Percentiles rank a stretch among this genome's conserved stretches.
Conservation (phyloP, 768 basidiomycete genomes). For the Mrakia blollopis region DNA sequence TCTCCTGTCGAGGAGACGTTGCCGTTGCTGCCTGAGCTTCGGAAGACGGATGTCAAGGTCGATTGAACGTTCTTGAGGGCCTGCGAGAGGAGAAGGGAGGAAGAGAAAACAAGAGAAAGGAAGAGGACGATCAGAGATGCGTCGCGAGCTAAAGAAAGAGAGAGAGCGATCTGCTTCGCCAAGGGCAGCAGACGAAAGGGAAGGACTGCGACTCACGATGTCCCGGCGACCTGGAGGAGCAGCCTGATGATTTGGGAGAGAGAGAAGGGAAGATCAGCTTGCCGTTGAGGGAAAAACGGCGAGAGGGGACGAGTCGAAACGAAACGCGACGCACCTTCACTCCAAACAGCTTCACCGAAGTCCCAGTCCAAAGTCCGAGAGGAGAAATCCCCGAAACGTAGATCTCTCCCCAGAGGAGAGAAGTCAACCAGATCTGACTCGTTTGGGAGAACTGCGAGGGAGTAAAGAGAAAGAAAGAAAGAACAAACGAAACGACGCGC, state of each 20-base stretch:
- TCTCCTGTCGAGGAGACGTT: slow-evolving; percentile 2
- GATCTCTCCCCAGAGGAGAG: slow-evolving; percentile 90
- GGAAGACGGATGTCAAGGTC: slow-evolving; percentile 26
- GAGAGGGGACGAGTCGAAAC: background rate
- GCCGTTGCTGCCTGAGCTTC: background rate
- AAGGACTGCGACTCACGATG: background rate
- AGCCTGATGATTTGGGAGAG: background rate
- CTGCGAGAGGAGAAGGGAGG: background rate
- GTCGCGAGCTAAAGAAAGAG: background rate
- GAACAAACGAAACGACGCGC: background rate
- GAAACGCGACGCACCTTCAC: slow-evolving; percentile 59
- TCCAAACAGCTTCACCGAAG: slow-evolving; percentile 81
- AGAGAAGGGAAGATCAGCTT: background rate
- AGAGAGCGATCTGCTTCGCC: background rate
- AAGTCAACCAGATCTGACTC: slow-evolving; percentile 85
- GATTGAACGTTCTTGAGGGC: slow-evolving; percentile 29
- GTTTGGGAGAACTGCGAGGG: slow-evolving; percentile 43
- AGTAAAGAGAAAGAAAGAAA: too few species aligned
- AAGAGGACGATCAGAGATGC: background rate
- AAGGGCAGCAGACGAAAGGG: background rate
- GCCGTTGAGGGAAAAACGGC: background rate
- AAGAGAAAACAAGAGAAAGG: background rate
- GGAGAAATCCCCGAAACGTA: slow-evolving; percentile 86
- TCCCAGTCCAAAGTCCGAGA: slow-evolving; percentile 83
- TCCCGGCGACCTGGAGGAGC: slow-evolving; percentile 17